Evolutionary conservation across 1,139 yeast genomes (phyloP).

Genomic region (Arxiozyma slooffiae): DNA sequence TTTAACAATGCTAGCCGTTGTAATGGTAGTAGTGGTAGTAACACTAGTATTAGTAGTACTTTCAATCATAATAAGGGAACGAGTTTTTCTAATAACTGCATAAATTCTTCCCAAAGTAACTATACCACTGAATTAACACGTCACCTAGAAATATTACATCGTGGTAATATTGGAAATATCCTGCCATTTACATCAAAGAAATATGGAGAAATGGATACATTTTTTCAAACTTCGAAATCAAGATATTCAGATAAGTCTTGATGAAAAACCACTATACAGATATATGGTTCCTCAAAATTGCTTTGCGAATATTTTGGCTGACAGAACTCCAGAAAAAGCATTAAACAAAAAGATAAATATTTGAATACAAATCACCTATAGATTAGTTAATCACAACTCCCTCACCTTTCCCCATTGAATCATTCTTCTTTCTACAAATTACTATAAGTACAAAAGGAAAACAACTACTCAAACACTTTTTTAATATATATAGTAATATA

Average conservation of each 20-base stretch:
- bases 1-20: too few relatives aligned
- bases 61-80: neutral
- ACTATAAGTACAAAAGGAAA: too few relatives aligned
- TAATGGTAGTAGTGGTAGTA: neutral
- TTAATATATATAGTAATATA: too few relatives aligned
- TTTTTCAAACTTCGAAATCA: neutral
- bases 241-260: neutral
- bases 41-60: neutral
- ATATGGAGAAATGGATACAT: conserved; percentile 5
- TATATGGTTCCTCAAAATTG: neutral
- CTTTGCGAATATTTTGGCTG: neutral
- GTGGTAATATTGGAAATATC: conserved; percentile 4
- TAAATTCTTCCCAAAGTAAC: neutral
- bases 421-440: neutral
- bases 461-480: too few relatives aligned
- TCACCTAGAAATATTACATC: neutral
- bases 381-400: neutral
- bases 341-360: too few relatives aligned
- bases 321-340: neutral
- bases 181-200: conserved; percentile 2
- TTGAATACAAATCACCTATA: neutral
- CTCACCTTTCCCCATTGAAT: neutral
- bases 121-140: neutral
- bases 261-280: neutral
- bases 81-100: too few relatives aligned